phyloP scores from a whole-genome alignment of 805 yeast species.

The Wickerhamiella dianesei region DNA sequence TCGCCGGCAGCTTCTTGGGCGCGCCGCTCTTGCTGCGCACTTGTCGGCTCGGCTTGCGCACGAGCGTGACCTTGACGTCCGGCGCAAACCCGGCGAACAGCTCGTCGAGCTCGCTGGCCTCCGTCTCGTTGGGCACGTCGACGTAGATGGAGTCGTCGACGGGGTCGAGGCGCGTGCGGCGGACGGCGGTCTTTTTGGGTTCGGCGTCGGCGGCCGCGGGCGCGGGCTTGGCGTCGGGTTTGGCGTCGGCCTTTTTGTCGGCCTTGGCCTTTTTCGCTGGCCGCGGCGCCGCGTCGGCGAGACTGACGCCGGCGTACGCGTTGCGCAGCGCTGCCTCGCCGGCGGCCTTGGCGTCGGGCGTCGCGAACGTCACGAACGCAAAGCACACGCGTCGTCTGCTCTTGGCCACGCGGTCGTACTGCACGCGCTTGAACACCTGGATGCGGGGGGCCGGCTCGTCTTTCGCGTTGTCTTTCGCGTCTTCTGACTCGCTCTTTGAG shows the following conservation, averaged over 20 bases:
- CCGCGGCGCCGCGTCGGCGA: neutral
- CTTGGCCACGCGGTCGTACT: neutral
- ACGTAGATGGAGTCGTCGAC: constrained; percentile 8
- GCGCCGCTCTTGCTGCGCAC: neutral
- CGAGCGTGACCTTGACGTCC: neutral
- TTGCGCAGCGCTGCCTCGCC: neutral
- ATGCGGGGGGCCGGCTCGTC: neutral
- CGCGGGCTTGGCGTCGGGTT: neutral
- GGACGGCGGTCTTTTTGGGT: constrained; percentile 2
- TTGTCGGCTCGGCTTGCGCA: constrained; percentile 2
- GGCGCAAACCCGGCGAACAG: constrained; percentile 9
- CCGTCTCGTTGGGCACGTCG: constrained; percentile 7
- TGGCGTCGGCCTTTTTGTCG: too few relatives aligned
- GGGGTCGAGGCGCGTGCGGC: constrained; percentile 22
- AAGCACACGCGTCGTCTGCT: neutral
- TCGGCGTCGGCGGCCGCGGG: too few relatives aligned
- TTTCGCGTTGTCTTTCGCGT: too few relatives aligned
- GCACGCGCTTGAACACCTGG: neutral
- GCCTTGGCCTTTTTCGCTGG: neutral
- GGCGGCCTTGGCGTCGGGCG: neutral
- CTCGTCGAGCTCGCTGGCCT: constrained; percentile 9
- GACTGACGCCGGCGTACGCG: neutral
- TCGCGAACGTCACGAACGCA: neutral
- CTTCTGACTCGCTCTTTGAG: too few relatives aligned
- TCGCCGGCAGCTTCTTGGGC: constrained; percentile 10